Base-by-base conservation (phyloP, 148 eudicot species). In the Dianthus caryophyllus region DNA sequence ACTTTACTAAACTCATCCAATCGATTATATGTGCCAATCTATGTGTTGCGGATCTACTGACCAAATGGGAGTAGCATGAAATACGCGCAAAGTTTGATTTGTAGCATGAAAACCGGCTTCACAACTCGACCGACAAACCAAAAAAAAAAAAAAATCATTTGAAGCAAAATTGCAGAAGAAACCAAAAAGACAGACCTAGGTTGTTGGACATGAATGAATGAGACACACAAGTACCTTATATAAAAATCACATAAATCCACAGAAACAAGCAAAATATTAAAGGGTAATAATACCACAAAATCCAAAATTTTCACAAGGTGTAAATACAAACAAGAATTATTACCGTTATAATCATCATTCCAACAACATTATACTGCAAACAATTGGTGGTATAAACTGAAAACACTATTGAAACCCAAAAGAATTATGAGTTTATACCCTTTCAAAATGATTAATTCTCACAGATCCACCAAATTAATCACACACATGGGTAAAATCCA, bases 271-370 rank as follows among this genome's bases (percentile, higher is more conserved):
- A 33, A n/a, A n/a, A n/a, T n/a, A 22, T 33, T 12, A 55, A 29
- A 20, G 18, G 29, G 38, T 9, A 54, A 64, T 20, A 61, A 62
- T 63, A 64, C 43, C 16, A 13, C 49, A 12, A 64, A 47, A 39
- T 43, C 20, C 46, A 15, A 38, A 48, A 11, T 20, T 24, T 49
- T 71, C 75, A 36, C 78, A 9, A 9, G 67, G 44, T 16, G 30
- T 41, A 33, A 56, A 80, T 77, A 59, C 61, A 14, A 75, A 81
- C 81, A 81, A 81, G 38, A 68, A 52, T 75, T 38, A 65, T 75
- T 47, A 72, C 76, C 84, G 84, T 81, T 81, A 52, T 31, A 75
- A 52, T 21, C 26, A 22, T 60, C 22, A 60, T 36, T 36, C 64
- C 16, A 60, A 50, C 31, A 4, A 30, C 5, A 64, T 56, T 64